A percentile compares a stretch with the other conserved stretches of the same genome.
These are phyloP conservation scores for Psidium guajava DNA, from an alignment of 345 rosid genomes.

Conservation along the genomic window DNA sequence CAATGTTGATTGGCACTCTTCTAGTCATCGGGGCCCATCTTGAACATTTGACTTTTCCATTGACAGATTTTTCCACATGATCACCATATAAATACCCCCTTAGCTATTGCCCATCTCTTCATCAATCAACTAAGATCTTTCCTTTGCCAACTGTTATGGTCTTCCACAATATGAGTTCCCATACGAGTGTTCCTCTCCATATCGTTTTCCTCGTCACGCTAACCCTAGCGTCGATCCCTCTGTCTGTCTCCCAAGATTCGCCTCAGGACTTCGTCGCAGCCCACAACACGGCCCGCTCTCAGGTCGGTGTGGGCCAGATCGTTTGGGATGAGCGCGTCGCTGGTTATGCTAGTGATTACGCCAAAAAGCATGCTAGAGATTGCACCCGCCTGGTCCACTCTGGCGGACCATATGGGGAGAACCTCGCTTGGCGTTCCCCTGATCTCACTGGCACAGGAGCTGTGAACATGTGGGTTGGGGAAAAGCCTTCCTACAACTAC, in stretches of 20 bases:
- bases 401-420: not conserved
- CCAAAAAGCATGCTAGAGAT: slow-evolving; percentile 6
- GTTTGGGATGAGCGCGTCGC: slow-evolving; percentile 24
- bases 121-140: too few species aligned
- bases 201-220: not conserved
- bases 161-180: not conserved
- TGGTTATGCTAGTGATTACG: slow-evolving; percentile 18
- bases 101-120: too few species aligned
- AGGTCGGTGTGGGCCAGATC: slow-evolving; percentile 13
- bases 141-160: too few species aligned
- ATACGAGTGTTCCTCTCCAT: not conserved
- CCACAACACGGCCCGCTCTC: slow-evolving; percentile 18
- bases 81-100: too few species aligned
- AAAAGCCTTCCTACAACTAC: slow-evolving; percentile 4
- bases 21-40: too few species aligned
- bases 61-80: too few species aligned
- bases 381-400: slow-evolving; percentile 13
- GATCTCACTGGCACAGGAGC: not conserved
- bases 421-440: not conserved
- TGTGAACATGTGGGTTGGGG: not conserved
- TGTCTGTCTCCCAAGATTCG: slow-evolving; percentile 1
- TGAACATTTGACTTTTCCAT: too few species aligned
- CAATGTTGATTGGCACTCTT: too few species aligned
- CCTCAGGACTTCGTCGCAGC: slow-evolving; percentile 11
- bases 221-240: not conserved